Base-by-base conservation (phyloP, 495 filamentous ascomycete species). In the Jackrogersella minutella region DNA sequence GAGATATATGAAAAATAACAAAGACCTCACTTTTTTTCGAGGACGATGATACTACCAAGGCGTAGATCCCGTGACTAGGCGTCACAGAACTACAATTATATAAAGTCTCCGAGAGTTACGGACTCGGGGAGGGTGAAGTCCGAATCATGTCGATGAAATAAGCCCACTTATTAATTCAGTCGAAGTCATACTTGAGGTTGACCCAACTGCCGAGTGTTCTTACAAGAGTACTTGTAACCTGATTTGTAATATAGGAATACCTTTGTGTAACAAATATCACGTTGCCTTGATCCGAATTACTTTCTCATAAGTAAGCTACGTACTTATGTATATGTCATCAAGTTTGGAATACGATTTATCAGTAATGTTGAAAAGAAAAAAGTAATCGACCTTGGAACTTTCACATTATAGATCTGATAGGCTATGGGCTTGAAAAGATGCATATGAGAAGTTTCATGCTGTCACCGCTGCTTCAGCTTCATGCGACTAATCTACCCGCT, bases 401-500 rank as follows among this genome's bases (percentile, higher is more conserved):
- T 16, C 17, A 46, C 4, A 21, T 26, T 14, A 21, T 46, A 46
- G 40, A 43, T 43, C 40, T 22, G 40, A 0, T 10, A 8, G 7
- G 40, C 40, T 16, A 19, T 43, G 13, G n/a, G n/a, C n/a, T n/a
- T n/a, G n/a, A n/a, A n/a, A n/a, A n/a, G n/a, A n/a, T n/a, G n/a
- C n/a, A n/a, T n/a, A 26, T 24, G 21, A 26, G 9, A 26, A 21
- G 13, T 24, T 11, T 26, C 6, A 21, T 43, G 26, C 41, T 24
- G 5, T 21, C 41, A n/a, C n/a, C 41, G 41, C 2, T 24, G 41
- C 21, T 46, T 46, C 41, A 46, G 21, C 41, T 46, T n/a, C 21
- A 46, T 46, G 41, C 41, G 26, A 19, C 41, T 46, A 46, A 46
- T 46, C 41, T 46, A 21, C 41, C 41, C 41, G 10, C 21, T 46